Evolutionary conservation across 768 basidiomycete species (phyloP).

Genomic region (Pseudohyphozyma bogoriensis): DNA sequence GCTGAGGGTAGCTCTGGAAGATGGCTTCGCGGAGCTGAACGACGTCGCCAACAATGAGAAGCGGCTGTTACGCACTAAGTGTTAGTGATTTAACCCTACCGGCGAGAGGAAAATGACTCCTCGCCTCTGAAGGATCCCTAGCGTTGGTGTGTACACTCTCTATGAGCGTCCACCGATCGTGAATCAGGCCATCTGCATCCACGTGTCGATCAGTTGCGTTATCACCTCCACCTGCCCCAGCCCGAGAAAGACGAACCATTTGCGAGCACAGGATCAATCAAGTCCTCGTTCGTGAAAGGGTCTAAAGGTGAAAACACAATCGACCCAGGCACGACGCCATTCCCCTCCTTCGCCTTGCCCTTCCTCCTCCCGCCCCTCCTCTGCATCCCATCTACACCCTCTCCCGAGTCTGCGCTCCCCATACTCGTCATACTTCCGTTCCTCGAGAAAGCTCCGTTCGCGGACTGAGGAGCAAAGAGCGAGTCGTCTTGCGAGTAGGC

Average conservation of each 20-base stretch:
- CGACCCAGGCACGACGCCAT: constrained; percentile 1
- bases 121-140: neutral
- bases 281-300: constrained; percentile 9
- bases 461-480: neutral
- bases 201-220: neutral
- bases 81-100: neutral
- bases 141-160: neutral
- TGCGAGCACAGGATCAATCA: constrained; percentile 21
- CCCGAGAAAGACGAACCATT: constrained; percentile 6
- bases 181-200: constrained; percentile 20
- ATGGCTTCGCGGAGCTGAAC: constrained; percentile 25
- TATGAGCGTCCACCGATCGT: constrained; percentile 23
- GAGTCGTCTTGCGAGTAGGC: neutral
- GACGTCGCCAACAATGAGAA: constrained; percentile 23
- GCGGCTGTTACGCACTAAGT: neutral
- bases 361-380: neutral
- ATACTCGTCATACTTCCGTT: neutral
- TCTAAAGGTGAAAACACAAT: constrained; percentile 11
- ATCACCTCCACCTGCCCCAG: neutral
- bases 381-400: neutral
- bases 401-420: no score
- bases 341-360: constrained; percentile 3
- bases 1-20: constrained; percentile 12
- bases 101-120: neutral
- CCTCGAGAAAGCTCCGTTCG: no score